Conservation (phyloP, 352 stramenopile species). For the Salisapilia sapeloensis region DNA sequence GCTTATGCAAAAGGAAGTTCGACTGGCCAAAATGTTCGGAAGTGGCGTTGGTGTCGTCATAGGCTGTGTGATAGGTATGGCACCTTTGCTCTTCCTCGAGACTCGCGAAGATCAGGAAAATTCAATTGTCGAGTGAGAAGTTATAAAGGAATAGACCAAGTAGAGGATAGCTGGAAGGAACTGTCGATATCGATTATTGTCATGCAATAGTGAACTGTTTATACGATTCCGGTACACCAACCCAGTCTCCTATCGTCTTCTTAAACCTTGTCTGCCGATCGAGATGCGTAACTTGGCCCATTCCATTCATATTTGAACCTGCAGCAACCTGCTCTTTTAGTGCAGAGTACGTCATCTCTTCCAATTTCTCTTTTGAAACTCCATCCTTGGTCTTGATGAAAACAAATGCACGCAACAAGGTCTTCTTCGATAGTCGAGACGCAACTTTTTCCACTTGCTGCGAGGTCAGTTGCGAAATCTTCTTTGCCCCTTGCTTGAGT, state of each 20-base stretch:
- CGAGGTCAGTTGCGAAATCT: conserved; percentile 25
- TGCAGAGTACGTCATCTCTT: not conserved
- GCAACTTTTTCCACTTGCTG: conserved; percentile 24
- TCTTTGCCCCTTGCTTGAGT: conserved; percentile 62
- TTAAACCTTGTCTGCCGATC: conserved; percentile 4
- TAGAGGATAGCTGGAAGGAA: no score
- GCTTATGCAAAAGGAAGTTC: conserved; percentile 44
- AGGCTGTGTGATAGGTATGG: conserved; percentile 62
- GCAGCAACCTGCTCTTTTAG: not conserved
- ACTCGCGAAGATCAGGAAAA: conserved; percentile 20
- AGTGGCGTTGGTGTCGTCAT: conserved; percentile 56
- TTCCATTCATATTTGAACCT: conserved; percentile 10
- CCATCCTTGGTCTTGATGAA: not conserved
- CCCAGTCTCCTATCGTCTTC: conserved; percentile 8
- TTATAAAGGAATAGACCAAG: no score
- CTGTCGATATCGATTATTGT: conserved; percentile 4
- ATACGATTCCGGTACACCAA: conserved; percentile 9
- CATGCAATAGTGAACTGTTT: conserved; percentile 8
- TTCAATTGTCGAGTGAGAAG: no score
- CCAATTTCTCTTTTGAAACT: conserved; percentile 2
- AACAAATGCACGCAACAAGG: conserved; percentile 28
- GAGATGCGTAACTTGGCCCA: conserved; percentile 16
- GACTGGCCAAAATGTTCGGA: conserved; percentile 44
- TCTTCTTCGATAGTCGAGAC: conserved; percentile 42
- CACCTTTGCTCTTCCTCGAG: conserved; percentile 55